A percentile compares a stretch with the other conserved stretches of the same genome.
Evolutionary conservation across 495 filamentous ascomycete genomes (phyloP).

Genomic region (Cryomyces minteri): DNA sequence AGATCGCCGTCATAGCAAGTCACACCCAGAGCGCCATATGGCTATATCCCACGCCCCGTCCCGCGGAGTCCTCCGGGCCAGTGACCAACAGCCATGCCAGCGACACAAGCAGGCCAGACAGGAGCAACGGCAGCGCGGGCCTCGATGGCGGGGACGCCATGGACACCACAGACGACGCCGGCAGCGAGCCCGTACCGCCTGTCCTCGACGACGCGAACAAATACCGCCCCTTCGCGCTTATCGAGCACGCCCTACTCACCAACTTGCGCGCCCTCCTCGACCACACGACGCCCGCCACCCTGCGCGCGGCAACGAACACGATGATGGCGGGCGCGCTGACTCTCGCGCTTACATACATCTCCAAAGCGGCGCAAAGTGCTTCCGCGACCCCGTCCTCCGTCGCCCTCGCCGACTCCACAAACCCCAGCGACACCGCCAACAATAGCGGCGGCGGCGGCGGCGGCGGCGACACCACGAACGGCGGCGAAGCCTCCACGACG

Average conservation of each 20-base stretch:
- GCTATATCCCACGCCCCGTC: slow-evolving; percentile 51
- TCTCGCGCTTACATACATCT: slow-evolving; percentile 74
- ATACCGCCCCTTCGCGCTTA: slow-evolving; percentile 73
- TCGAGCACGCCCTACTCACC: slow-evolving; percentile 58
- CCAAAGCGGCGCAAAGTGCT: slow-evolving; percentile 33
- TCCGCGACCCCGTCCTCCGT: slow-evolving; percentile 16
- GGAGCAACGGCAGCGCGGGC: background rate
- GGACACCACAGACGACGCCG: slow-evolving; percentile 16
- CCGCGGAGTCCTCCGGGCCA: slow-evolving; percentile 3
- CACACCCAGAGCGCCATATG: slow-evolving; percentile 70
- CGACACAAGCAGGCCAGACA: slow-evolving; percentile 29
- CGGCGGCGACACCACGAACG: slow-evolving; percentile 6
- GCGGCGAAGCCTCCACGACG: slow-evolving; percentile 3
- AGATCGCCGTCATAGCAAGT: slow-evolving; percentile 79
- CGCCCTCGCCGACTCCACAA: slow-evolving; percentile 5
- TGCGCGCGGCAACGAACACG: slow-evolving; percentile 46
- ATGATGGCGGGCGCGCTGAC: slow-evolving; percentile 85
- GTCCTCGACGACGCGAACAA: slow-evolving; percentile 52
- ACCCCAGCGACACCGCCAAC: slow-evolving; percentile 1
- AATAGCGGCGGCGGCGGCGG: slow-evolving; percentile 1
- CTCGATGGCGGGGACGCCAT: background rate
- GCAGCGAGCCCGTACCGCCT: slow-evolving; percentile 20
- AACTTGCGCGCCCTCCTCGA: slow-evolving; percentile 52
- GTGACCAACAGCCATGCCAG: slow-evolving; percentile 8
- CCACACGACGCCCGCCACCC: slow-evolving; percentile 37